Conservation (phyloP, 352 stramenopile species). For the Phytophthora idaei region DNA sequence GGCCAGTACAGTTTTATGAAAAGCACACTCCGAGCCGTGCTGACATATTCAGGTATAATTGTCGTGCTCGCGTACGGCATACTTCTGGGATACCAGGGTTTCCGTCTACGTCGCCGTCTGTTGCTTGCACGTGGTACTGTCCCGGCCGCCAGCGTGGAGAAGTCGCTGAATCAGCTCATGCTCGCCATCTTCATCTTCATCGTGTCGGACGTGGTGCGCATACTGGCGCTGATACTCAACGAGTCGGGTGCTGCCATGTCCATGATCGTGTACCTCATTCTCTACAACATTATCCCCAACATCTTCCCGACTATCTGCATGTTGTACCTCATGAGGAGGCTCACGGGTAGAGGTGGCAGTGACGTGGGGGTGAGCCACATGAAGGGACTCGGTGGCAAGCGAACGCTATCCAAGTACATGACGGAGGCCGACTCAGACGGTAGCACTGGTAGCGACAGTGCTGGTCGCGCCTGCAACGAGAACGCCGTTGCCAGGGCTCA, state of each 20-base stretch:
- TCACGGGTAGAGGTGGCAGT: conserved; percentile 37
- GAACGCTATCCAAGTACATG: conserved; percentile 71
- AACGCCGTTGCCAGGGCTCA: conserved; percentile 19
- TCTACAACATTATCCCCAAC: conserved; percentile 79
- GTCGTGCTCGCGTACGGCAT: conserved; percentile 72
- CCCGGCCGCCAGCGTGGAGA: conserved; percentile 67
- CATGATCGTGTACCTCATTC: conserved; percentile 71
- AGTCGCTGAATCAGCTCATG: conserved; percentile 83
- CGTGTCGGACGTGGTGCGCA: conserved; percentile 70
- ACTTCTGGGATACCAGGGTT: conserved; percentile 75
- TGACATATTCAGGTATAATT: conserved; percentile 65
- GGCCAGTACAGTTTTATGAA: conserved; percentile 74
- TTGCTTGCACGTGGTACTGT: conserved; percentile 76
- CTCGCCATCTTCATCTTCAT: conserved; percentile 84
- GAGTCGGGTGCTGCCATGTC: conserved; percentile 55
- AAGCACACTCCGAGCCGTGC: conserved; percentile 48
- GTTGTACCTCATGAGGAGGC: conserved; percentile 87
- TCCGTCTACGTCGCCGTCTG: conserved; percentile 72
- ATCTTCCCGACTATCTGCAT: conserved; percentile 91
- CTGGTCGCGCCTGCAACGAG: conserved; percentile 22
- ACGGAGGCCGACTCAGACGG: conserved; percentile 45
- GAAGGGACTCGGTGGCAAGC: conserved; percentile 27
- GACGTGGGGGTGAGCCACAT: conserved; percentile 23
- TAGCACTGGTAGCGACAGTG: conserved; percentile 35
- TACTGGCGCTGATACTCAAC: conserved; percentile 67